A percentile compares a stretch with the other conserved stretches of the same genome.
Conservation (phyloP, 2,329 filamentous ascomycete genomes). For the Fusarium pilosicola region DNA sequence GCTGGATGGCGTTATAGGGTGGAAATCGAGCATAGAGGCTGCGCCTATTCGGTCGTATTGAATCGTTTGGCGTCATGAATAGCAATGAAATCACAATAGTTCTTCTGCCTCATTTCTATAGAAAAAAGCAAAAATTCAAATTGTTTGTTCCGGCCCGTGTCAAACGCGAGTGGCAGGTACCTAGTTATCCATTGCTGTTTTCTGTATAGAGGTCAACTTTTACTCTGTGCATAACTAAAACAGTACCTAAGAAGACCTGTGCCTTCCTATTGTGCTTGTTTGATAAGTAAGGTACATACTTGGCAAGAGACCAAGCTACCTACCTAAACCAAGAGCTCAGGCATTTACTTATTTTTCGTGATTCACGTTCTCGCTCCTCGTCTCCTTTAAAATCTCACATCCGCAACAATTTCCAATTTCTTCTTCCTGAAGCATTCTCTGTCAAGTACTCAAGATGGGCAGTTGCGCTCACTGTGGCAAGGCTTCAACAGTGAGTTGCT, state of each 20-base stretch:
- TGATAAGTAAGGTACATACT: background rate
- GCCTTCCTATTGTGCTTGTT: background rate
- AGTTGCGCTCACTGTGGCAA: conserved; percentile 11
- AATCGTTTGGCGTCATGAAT: background rate
- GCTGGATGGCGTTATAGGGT: conserved; percentile 18
- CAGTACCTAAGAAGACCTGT: background rate
- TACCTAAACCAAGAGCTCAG: background rate
- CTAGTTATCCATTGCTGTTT: background rate
- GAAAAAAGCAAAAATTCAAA: too few relatives aligned
- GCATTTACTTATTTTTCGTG: background rate
- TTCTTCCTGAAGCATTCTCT: background rate
- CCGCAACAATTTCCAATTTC: background rate
- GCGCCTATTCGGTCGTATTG: background rate
- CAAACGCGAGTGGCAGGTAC: background rate
- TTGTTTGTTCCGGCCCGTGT: background rate
- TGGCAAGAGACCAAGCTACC: background rate
- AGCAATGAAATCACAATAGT: background rate
- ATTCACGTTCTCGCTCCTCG: background rate
- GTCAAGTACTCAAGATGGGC: background rate
- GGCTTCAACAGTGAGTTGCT: conserved; percentile 3
- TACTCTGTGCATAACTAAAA: background rate
- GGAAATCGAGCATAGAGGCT: background rate
- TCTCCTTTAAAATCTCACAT: background rate
- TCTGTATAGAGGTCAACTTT: background rate
- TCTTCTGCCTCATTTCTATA: background rate